These are phyloP conservation scores for Amphicarpaea edgeworthii DNA, from an alignment of 306 rosid species.

Conservation along the genomic window DNA sequence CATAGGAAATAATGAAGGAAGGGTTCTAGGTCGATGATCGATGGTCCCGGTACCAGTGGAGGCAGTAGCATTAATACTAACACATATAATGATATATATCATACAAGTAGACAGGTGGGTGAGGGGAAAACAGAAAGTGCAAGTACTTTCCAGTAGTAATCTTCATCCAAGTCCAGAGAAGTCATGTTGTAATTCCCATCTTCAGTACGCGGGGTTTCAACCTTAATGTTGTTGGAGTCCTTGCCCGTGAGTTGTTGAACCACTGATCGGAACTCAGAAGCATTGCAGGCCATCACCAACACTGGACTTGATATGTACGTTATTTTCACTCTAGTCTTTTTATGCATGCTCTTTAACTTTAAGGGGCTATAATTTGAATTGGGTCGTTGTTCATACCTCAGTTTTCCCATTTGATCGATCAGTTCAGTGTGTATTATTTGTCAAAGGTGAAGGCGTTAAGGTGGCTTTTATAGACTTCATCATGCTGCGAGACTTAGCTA, in stretches of 20 bases:
- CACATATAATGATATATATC: background rate
- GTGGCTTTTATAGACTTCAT: background rate
- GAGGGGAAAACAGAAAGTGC: slow-evolving; percentile 7
- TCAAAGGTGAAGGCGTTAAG: background rate
- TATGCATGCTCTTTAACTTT: background rate
- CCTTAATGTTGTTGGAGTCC: slow-evolving; percentile 23
- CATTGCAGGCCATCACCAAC: slow-evolving; percentile 44
- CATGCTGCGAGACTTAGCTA: background rate
- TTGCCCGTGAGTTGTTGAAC: slow-evolving; percentile 53
- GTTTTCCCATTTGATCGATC: slow-evolving; percentile 23
- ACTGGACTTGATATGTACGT: slow-evolving; percentile 49
- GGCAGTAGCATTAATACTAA: background rate
- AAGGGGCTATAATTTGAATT: no score
- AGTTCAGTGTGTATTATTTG: no score
- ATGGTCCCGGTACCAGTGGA: no score
- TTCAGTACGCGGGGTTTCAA: background rate
- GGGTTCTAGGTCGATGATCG: no score
- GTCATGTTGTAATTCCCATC: background rate
- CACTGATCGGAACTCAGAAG: slow-evolving; percentile 45
- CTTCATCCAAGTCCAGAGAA: slow-evolving; percentile 38
- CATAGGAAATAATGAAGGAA: no score
- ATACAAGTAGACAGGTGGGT: slow-evolving; percentile 23
- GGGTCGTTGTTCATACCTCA: no score
- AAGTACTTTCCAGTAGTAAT: slow-evolving; percentile 45
- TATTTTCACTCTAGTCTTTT: slow-evolving; percentile 40